A percentile compares a stretch with the other conserved stretches of the same genome.
These are phyloP conservation scores for Verticillium longisporum DNA, from an alignment of 2,329 filamentous ascomycete species.

Conservation along the genomic window DNA sequence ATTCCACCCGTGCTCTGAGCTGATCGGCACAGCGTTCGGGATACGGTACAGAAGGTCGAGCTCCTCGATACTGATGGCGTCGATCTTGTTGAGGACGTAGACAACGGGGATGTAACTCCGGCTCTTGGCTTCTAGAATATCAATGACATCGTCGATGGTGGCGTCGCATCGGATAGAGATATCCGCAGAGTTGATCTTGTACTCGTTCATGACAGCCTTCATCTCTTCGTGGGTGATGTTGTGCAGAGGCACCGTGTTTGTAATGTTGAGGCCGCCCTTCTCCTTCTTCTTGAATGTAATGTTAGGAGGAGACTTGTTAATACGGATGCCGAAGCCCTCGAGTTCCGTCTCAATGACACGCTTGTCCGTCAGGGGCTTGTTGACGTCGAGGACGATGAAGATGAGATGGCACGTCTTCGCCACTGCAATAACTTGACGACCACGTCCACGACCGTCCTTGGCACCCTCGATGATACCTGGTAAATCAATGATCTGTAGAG, in stretches of 20 bases:
- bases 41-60: slow-evolving; percentile 94
- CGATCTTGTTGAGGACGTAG: slow-evolving; percentile 98
- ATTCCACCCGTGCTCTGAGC: slow-evolving; percentile 97
- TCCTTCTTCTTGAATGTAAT: slow-evolving; percentile 99
- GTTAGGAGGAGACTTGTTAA: slow-evolving; percentile 96
- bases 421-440: slow-evolving; percentile 96
- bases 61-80: slow-evolving; percentile 96
- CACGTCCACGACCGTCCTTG: slow-evolving; percentile 95
- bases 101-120: slow-evolving; percentile 98
- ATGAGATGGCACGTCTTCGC: slow-evolving; percentile 98
- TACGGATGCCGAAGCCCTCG: slow-evolving; percentile 94
- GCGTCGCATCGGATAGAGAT: slow-evolving; percentile 97
- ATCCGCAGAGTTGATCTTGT: slow-evolving; percentile 92
- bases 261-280: slow-evolving; percentile 93
- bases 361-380: slow-evolving; percentile 97
- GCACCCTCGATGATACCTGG: slow-evolving; percentile 98
- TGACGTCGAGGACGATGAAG: slow-evolving; percentile 97
- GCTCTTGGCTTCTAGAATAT: slow-evolving; percentile 88
- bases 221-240: slow-evolving; percentile 97
- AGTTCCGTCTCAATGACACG: slow-evolving; percentile 89
- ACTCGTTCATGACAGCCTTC: slow-evolving; percentile 95
- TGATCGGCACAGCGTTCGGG: slow-evolving; percentile 94
- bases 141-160: slow-evolving; percentile 94
- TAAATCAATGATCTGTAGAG: slow-evolving; percentile 96
- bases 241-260: slow-evolving; percentile 83